Evolutionary conservation across 1,139 yeast species (phyloP), one percentile per base, ranked within the genome.

Genomic region (Kurtzmaniella quercitrusa): DNA sequence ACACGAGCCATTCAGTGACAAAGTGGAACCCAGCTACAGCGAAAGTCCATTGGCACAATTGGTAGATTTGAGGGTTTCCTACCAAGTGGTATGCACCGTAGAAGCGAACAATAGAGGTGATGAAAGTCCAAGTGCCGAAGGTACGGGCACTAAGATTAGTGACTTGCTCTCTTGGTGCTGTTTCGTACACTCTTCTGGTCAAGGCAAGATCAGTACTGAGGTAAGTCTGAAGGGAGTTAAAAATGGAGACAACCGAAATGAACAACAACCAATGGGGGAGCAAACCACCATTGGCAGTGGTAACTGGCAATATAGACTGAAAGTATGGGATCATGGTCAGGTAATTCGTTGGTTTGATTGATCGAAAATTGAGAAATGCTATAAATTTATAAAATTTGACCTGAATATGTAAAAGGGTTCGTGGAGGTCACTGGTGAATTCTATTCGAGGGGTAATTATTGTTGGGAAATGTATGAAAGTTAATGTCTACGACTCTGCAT

Each of bases 111-210:
- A 93, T 73, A 2, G 96, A 80, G 1, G 97, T 84, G 52, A 91
- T 76, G 43, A 91, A 71, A 0, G 98, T 93, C 98, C 98, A 93
- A 1, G 98, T 93, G 25, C 98, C 98, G 63, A 93, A 93, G 0
- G 98, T 93, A 56, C 98, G 78, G 9, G 97, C 96, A 53, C 95
- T 82, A 53, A 93, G 73, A 6, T 76, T 70, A 0, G 96, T 88
- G 16, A 91, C 73, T 46, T 72, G 68, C 12, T 49, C 77, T 1
- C 65, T 52, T 14, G 94, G 89, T 44, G 82, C 73, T 44, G 69
- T 73, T 39, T 79, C 84, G 60, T 93, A 93, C 8, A 93, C 97
- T 54, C 82, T 75, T 54, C 84, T 81, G 8, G 97, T 87, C 47
- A 91, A 72, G 16, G 74, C 68, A 40, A 86, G 73, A 42, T 89